phyloP scores from a whole-genome alignment of 257 asterid genomes.

The Nicotiana noctiflora region DNA sequence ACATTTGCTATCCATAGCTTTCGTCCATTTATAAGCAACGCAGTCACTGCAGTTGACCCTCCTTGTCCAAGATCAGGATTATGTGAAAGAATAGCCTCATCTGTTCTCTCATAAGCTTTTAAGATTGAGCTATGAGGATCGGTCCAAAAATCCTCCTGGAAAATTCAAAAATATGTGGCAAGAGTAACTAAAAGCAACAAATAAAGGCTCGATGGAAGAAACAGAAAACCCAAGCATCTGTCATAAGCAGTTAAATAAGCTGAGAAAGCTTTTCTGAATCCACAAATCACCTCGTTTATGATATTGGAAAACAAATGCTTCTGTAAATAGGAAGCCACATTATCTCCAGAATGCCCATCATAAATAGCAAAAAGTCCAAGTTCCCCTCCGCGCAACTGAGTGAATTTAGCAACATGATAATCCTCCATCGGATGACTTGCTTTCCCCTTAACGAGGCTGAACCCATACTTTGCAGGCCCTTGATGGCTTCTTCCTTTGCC shows the following conservation, averaged over 20 bases:
- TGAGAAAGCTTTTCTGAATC: background rate
- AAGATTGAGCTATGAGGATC: slow-evolving; percentile 53
- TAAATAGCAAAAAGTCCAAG: slow-evolving; percentile 78
- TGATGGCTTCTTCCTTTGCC: slow-evolving; percentile 70
- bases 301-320: slow-evolving; percentile 76
- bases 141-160: slow-evolving; percentile 72
- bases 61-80: slow-evolving; percentile 77
- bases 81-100: slow-evolving; percentile 73
- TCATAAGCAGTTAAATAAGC: background rate
- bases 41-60: slow-evolving; percentile 93
- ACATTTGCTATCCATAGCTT: slow-evolving; percentile 80
- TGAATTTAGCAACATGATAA: slow-evolving; percentile 82
- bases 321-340: slow-evolving; percentile 80
- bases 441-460: slow-evolving; percentile 67
- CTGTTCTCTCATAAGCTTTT: slow-evolving; percentile 80
- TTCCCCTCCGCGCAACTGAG: slow-evolving; percentile 44
- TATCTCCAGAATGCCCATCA: slow-evolving; percentile 83
- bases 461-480: slow-evolving; percentile 62
- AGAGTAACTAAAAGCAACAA: background rate
- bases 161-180: background rate
- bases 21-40: slow-evolving; percentile 49
- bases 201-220: background rate
- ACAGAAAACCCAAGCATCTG: background rate
- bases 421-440: slow-evolving; percentile 97
- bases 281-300: slow-evolving; percentile 63